phyloP scores from a whole-genome alignment of 768 basidiomycete species.

The Suillus ampliporus region DNA sequence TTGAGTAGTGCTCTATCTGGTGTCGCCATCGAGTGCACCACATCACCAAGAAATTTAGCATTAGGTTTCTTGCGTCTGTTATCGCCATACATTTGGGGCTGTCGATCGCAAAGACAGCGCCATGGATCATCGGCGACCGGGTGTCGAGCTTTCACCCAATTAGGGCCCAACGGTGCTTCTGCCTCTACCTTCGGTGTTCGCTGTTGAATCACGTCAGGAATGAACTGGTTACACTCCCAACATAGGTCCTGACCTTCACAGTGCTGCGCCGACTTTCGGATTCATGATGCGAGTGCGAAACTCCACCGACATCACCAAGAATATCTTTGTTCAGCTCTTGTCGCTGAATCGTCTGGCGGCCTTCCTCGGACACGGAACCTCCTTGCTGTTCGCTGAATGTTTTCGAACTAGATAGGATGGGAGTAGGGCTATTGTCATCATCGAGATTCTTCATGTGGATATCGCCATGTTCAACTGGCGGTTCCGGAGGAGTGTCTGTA shows the following conservation, averaged over 20 bases:
- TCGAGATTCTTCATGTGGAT: not conserved
- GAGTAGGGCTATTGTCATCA: not conserved
- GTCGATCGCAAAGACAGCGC: not conserved
- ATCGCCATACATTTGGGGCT: not conserved
- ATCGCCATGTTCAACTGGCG: not conserved
- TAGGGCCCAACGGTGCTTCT: not conserved
- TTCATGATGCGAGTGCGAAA: constrained; percentile 27
- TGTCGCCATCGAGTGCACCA: not conserved
- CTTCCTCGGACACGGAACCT: not conserved
- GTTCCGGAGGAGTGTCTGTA: not conserved
- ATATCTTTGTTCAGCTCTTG: constrained; percentile 13
- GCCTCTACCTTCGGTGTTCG: not conserved
- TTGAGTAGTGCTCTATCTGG: not conserved
- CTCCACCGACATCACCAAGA: constrained; percentile 23
- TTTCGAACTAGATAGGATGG: not conserved
- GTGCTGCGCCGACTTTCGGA: not conserved
- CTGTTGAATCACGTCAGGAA: constrained; percentile 1
- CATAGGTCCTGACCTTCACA: not conserved
- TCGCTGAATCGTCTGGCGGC: not conserved
- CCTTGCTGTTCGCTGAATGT: not conserved
- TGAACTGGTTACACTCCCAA: not conserved
- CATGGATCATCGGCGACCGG: not conserved
- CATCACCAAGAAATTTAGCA: not conserved
- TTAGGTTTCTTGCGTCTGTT: not conserved
- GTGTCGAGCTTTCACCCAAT: constrained; percentile 9